Evolutionary conservation across 1,284 basidiomycete genomes (phyloP).

Genomic region (Puccinia horiana): DNA sequence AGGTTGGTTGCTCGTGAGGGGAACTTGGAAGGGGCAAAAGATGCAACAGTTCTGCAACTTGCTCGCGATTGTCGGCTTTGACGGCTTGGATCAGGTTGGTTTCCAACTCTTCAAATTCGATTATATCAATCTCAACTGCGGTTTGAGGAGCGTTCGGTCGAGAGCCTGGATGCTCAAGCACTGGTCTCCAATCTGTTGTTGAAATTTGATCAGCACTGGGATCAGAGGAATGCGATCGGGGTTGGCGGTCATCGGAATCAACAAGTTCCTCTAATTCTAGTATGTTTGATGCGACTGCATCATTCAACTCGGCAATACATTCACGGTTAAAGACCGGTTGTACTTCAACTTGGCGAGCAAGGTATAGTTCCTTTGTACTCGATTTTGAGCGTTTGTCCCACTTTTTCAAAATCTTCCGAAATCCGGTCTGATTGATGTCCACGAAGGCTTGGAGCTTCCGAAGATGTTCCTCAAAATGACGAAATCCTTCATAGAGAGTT

Average conservation of each 20-base stretch:
- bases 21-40: slow-evolving; percentile 31
- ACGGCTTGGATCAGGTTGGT: slow-evolving; percentile 43
- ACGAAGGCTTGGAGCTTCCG: slow-evolving; percentile 90
- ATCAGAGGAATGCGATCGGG: slow-evolving; percentile 1
- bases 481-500: slow-evolving; percentile 74
- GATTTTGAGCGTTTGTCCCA: slow-evolving; percentile 97
- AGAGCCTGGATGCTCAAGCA: slow-evolving; percentile 50
- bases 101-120: slow-evolving; percentile 46
- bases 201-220: slow-evolving; percentile 30
- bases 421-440: slow-evolving; percentile 96
- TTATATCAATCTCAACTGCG: slow-evolving; percentile 37
- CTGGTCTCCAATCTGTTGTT: slow-evolving; percentile 50
- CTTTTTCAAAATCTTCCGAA: slow-evolving; percentile 97
- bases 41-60: slow-evolving; percentile 27
- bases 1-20: slow-evolving; percentile 23
- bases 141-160: not conserved
- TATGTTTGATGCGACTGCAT: slow-evolving; percentile 89
- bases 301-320: slow-evolving; percentile 92
- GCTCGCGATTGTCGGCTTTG: slow-evolving; percentile 34
- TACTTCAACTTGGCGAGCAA: slow-evolving; percentile 94
- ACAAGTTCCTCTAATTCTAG: slow-evolving; percentile 78
- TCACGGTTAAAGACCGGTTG: slow-evolving; percentile 98
- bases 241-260: slow-evolving; percentile 59
- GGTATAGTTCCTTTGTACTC: slow-evolving; percentile 91
- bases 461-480: slow-evolving; percentile 91